Base-by-base conservation (phyloP, 2,329 filamentous ascomycete species). In the Neonectria punicea region DNA sequence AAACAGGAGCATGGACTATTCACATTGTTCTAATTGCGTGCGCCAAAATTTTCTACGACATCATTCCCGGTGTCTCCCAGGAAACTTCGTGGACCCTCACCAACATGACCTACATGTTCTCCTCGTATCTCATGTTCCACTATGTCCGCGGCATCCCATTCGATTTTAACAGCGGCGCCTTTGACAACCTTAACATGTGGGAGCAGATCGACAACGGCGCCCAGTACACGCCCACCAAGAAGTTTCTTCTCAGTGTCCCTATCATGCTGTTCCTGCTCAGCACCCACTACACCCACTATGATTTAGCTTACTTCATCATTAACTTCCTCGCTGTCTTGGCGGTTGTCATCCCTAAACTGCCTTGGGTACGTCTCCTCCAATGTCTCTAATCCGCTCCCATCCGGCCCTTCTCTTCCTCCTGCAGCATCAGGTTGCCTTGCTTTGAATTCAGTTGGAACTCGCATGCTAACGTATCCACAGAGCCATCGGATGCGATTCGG, bases 171-270 rank as follows among this genome's bases (percentile, higher is more conserved):
- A 92, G 93, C 61, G 96, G 96, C 65, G 96, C 96, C 73, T 99
- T 98, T 81, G 96, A 99, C 86, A 98, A 99, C 81, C 87, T 99
- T 77, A 99, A 98, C 84, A 98, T 99, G 96, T 99, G 96, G 96
- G 96, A 99, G 84, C 96, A 99, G 83, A 99, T 99, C 80, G 96
- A 99, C 84, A 97, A 98, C 76, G 96, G 96, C 51, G 96, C 96
- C 74, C 96, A 99, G 80, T 99, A 98, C 84, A 99, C 96, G 1
- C 96, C 96, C 4, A 93, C 96, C 71, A 99, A 99, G 86, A 99
- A 99, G 82, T 99, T 99, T 77, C 86, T 99, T 65, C 90, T 98
- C 74, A 93, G 92, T 75, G 95, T 98, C 36, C 96, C 96, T 43
- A 97, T 99, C 74, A 87, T 94, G 69, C 87, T 99, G 69, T 99